A percentile compares a stretch with the other conserved stretches of the same genome.
These are phyloP conservation scores for Myriosclerotinia scirpicola DNA, from an alignment of 2,329 filamentous ascomycete species.

Conservation along the genomic window DNA sequence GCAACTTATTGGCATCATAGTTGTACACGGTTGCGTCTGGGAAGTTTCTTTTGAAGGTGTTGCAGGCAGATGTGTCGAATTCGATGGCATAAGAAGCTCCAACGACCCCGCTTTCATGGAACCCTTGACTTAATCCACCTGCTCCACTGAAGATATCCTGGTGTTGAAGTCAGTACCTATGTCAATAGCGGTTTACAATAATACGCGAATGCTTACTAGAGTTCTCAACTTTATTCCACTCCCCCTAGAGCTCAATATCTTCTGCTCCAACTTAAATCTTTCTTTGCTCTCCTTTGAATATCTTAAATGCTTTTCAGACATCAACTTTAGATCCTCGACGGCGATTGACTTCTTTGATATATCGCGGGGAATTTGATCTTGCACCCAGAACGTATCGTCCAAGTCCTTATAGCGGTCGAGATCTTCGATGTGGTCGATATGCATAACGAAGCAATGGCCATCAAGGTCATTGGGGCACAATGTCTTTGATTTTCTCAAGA, in stretches of 20 bases:
- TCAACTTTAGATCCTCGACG: neutral
- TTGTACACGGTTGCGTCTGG: conserved; percentile 11
- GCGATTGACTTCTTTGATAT: neutral
- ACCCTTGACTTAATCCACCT: conserved; percentile 25
- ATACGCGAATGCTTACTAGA: neutral
- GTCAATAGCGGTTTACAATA: no score
- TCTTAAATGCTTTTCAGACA: neutral
- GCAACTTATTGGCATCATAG: conserved; percentile 17
- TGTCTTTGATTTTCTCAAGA: neutral
- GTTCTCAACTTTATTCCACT: conserved; percentile 1
- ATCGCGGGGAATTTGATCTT: conserved; percentile 15
- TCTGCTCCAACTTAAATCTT: neutral
- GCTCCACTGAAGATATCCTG: conserved; percentile 24
- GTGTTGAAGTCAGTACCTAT: neutral
- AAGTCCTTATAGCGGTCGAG: conserved; percentile 29
- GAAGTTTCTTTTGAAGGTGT: conserved; percentile 8
- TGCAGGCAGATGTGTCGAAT: conserved; percentile 14
- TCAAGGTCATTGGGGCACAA: conserved; percentile 19
- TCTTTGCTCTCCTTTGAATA: conserved; percentile 1
- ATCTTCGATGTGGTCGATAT: conserved; percentile 26
- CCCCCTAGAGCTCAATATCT: conserved; percentile 1
- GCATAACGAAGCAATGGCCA: conserved; percentile 29
- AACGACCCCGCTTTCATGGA: conserved; percentile 21
- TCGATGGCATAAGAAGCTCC: conserved; percentile 23
- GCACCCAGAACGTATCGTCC: conserved; percentile 30